These are phyloP conservation scores for Saccharomycopsis javanensis DNA, from an alignment of 805 yeast genomes.

Conservation along the genomic window DNA sequence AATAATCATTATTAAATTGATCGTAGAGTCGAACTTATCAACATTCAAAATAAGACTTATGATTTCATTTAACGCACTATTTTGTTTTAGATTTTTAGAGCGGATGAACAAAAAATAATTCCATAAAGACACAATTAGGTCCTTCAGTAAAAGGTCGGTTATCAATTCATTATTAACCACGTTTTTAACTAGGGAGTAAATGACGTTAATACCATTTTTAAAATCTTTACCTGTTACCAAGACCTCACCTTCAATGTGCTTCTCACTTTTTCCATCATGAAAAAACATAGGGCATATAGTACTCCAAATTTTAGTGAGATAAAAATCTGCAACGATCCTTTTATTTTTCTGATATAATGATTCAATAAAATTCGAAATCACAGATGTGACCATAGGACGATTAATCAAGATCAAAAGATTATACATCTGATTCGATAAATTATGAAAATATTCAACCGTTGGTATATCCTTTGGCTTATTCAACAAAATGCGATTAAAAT, in stretches of 20 bases:
- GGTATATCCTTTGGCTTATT: constrained; percentile 47
- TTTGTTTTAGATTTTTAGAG: constrained; percentile 24
- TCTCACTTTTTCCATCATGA: background rate
- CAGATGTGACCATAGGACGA: constrained; percentile 49
- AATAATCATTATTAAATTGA: background rate
- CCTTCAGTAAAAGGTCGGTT: constrained; percentile 17
- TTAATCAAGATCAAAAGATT: constrained; percentile 48
- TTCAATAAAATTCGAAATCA: constrained; percentile 46
- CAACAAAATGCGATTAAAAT: constrained; percentile 56
- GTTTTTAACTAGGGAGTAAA: constrained; percentile 51
- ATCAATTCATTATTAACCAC: constrained; percentile 26
- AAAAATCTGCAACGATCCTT: constrained; percentile 46
- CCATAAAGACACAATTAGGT: constrained; percentile 32
- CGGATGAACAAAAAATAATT: constrained; percentile 33
- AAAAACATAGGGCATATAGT: background rate
- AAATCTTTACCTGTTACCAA: constrained; percentile 39
- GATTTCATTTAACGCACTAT: background rate
- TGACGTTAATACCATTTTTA: constrained; percentile 54
- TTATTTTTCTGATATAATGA: constrained; percentile 41
- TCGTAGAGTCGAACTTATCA: background rate
- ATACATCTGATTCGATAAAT: constrained; percentile 57
- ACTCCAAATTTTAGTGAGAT: constrained; percentile 42
- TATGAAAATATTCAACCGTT: constrained; percentile 41
- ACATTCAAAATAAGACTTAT: background rate
- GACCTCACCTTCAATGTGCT: constrained; percentile 23